Conservation (phyloP, 306 rosid species). For the Corylus avellana region DNA sequence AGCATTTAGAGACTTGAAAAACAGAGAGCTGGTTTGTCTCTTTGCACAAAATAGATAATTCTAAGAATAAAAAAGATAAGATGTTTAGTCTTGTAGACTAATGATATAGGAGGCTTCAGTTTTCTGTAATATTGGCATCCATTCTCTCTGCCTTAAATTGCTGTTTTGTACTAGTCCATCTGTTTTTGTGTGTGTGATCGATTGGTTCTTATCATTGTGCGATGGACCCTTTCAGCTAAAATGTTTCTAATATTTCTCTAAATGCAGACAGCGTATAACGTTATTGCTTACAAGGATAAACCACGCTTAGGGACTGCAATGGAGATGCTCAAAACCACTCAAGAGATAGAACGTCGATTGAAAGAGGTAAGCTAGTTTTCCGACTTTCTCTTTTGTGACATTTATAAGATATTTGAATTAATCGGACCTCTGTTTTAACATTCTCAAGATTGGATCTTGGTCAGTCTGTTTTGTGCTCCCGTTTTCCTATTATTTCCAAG, state of each 20-base stretch:
- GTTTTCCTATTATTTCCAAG: not conserved
- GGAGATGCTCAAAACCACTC: slow-evolving; percentile 73
- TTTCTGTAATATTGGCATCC: not conserved
- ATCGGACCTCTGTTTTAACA: not conserved
- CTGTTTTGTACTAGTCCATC: slow-evolving; percentile 6
- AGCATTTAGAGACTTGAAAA: slow-evolving; percentile 70
- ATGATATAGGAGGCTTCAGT: not conserved
- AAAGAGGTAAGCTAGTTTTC: slow-evolving; percentile 49
- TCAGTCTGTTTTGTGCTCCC: not conserved
- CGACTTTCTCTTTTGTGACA: slow-evolving; percentile 8
- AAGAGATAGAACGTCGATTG: slow-evolving; percentile 72
- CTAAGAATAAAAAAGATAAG: not conserved
- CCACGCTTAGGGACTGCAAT: slow-evolving; percentile 80
- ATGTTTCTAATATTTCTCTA: slow-evolving; percentile 20
- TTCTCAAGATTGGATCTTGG: not conserved
- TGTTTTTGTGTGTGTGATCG: not conserved
- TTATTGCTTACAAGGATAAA: slow-evolving; percentile 77
- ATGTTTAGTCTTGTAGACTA: slow-evolving; percentile 2
- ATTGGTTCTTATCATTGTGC: too few species aligned
- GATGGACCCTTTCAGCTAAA: not conserved
- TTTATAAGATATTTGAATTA: slow-evolving; percentile 10
- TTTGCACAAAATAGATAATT: slow-evolving; percentile 3
- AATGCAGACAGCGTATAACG: slow-evolving; percentile 68
- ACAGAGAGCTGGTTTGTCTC: slow-evolving; percentile 62
- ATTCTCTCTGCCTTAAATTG: not conserved